Conservation (phyloP, 306 rosid species). For the Rubus idaeus region DNA sequence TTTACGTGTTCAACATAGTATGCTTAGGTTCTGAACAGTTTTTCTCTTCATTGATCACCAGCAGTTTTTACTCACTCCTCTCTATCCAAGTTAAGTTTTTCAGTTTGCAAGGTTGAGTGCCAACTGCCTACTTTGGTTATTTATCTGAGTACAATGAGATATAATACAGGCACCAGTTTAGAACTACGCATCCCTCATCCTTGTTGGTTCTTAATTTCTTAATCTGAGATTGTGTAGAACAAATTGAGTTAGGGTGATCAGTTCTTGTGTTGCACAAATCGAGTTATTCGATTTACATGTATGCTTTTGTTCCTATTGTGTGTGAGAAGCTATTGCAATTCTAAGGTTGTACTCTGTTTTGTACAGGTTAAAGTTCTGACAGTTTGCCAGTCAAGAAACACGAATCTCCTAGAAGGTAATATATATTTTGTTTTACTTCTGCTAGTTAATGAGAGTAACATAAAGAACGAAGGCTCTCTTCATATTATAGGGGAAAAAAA, state of each 20-base stretch:
- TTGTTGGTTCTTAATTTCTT: background rate
- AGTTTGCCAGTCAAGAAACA: constrained; percentile 66
- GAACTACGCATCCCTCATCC: background rate
- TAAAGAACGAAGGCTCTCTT: background rate
- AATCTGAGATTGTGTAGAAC: background rate
- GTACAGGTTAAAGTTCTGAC: constrained; percentile 82
- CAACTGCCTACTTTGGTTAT: background rate
- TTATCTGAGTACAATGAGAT: background rate
- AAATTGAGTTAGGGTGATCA: background rate
- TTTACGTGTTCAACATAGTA: background rate
- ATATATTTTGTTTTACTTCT: background rate
- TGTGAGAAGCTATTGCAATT: constrained; percentile 18
- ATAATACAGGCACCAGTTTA: background rate
- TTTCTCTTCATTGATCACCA: background rate
- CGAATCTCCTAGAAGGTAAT: constrained; percentile 58
- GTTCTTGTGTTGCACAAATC: background rate
- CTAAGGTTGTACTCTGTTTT: constrained; percentile 28
- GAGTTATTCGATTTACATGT: background rate
- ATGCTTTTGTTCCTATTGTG: constrained; percentile 20
- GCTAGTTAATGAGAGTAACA: background rate
- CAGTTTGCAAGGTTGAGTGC: background rate
- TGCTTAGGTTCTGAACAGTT: background rate
- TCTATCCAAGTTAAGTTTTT: background rate
- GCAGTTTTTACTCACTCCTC: background rate
- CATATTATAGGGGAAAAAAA: background rate